These are phyloP conservation scores for Knoxdaviesia capensis DNA, from an alignment of 2,329 filamentous ascomycete species.

Conservation along the genomic window DNA sequence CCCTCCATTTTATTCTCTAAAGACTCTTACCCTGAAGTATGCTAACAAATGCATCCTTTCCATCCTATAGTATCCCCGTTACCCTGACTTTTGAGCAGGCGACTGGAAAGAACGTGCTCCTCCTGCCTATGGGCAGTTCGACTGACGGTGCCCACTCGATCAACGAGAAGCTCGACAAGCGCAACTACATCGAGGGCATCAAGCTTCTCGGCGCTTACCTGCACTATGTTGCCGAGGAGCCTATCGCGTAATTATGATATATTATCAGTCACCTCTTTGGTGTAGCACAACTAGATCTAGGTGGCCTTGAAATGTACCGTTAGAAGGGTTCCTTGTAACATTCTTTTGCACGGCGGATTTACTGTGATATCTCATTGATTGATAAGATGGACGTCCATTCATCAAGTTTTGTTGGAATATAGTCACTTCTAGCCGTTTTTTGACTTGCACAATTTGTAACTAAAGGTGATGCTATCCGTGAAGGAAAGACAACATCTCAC, in stretches of 20 bases:
- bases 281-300: too few species aligned
- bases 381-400: too few species aligned
- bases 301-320: too few species aligned
- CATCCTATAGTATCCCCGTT: conserved; percentile 57
- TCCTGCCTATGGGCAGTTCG: conserved; percentile 92
- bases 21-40: background rate
- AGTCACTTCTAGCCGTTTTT: too few species aligned
- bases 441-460: too few species aligned
- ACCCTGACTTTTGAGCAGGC: conserved; percentile 95
- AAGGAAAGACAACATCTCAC: too few species aligned
- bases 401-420: too few species aligned
- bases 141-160: conserved; percentile 94
- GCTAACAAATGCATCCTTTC: conserved; percentile 5
- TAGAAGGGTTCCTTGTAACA: too few species aligned
- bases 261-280: too few species aligned
- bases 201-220: conserved; percentile 90
- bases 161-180: conserved; percentile 94
- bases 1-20: background rate
- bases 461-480: too few species aligned
- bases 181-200: conserved; percentile 95
- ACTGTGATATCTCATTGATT: too few species aligned
- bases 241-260: conserved; percentile 18
- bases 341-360: too few species aligned
- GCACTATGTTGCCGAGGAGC: conserved; percentile 89
- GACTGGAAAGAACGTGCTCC: conserved; percentile 89